phyloP scores from a whole-genome alignment of 2,329 filamentous ascomycete genomes.

The Lachnellula cervina region DNA sequence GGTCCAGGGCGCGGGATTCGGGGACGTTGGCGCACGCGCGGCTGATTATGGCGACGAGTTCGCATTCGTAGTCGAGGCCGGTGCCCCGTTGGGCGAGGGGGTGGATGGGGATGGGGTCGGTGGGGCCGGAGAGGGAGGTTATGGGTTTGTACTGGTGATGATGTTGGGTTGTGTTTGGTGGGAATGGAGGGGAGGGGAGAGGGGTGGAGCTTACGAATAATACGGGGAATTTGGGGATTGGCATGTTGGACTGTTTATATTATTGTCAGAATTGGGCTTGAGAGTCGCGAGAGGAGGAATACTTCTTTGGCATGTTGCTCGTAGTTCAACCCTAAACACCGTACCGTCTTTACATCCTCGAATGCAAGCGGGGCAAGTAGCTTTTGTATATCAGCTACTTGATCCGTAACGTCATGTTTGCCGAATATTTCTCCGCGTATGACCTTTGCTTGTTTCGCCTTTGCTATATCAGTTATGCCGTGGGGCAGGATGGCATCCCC shows the following conservation, averaged over 20 bases:
- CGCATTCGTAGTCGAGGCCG: constrained; percentile 76
- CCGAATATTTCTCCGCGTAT: constrained; percentile 64
- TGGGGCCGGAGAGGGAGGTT: constrained; percentile 60
- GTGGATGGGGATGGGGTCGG: constrained; percentile 62
- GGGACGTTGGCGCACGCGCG: constrained; percentile 60
- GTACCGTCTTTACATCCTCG: constrained; percentile 59
- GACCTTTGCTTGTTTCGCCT: constrained; percentile 55
- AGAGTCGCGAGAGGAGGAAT: not conserved
- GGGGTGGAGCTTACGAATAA: constrained; percentile 51
- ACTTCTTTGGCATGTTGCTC: constrained; percentile 65
- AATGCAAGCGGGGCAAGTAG: constrained; percentile 61
- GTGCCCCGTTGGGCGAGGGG: constrained; percentile 57
- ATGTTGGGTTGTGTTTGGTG: not conserved
- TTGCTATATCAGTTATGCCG: constrained; percentile 55
- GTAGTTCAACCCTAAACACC: constrained; percentile 69
- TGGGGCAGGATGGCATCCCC: constrained; percentile 67
- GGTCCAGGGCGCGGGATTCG: constrained; percentile 60
- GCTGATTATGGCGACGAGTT: constrained; percentile 69
- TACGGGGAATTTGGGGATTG: constrained; percentile 65
- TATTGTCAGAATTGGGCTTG: not conserved
- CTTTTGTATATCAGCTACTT: constrained; percentile 49
- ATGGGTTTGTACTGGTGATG: constrained; percentile 54
- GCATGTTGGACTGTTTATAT: constrained; percentile 50
- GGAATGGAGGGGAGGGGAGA: too few relatives aligned
- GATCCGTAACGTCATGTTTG: constrained; percentile 57